These are phyloP conservation scores for Pythium guiyangense DNA, from an alignment of 352 stramenopile species.

Conservation along the genomic window DNA sequence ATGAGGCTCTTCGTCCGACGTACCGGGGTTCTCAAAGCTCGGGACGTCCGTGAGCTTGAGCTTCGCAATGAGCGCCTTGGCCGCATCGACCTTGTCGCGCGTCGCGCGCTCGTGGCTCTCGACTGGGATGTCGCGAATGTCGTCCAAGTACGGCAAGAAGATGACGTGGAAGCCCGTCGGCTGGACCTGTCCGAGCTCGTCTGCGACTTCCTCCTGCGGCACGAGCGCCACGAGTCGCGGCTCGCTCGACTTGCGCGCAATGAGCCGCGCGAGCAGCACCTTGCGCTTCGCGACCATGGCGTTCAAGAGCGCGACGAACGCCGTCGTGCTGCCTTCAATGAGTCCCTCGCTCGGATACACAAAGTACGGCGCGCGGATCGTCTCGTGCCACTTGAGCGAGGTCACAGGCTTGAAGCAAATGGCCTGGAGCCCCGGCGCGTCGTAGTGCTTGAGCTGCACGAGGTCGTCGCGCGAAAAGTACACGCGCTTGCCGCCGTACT, in stretches of 20 bases:
- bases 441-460: conserved; percentile 77
- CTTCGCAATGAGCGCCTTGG: conserved; percentile 64
- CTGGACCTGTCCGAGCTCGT: conserved; percentile 79
- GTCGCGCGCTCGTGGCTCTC: conserved; percentile 31
- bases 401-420: conserved; percentile 70
- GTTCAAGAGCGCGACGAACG: conserved; percentile 63
- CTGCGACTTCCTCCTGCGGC: conserved; percentile 67
- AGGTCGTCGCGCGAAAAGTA: conserved; percentile 82
- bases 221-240: conserved; percentile 71
- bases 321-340: conserved; percentile 69
- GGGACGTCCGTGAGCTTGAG: conserved; percentile 68
- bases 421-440: conserved; percentile 65
- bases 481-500: conserved; percentile 69
- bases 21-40: conserved; percentile 81
- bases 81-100: conserved; percentile 53
- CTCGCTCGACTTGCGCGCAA: conserved; percentile 69
- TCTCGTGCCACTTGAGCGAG: conserved; percentile 62
- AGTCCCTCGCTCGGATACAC: conserved; percentile 74
- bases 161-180: conserved; percentile 72
- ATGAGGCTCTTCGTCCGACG: neutral
- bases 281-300: conserved; percentile 67
- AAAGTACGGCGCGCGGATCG: conserved; percentile 76
- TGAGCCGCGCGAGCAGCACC: conserved; percentile 60
- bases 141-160: conserved; percentile 77
- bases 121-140: conserved; percentile 65